These are phyloP conservation scores for Fusarium devonianum DNA, from an alignment of 2,329 filamentous ascomycete genomes.

Conservation along the genomic window DNA sequence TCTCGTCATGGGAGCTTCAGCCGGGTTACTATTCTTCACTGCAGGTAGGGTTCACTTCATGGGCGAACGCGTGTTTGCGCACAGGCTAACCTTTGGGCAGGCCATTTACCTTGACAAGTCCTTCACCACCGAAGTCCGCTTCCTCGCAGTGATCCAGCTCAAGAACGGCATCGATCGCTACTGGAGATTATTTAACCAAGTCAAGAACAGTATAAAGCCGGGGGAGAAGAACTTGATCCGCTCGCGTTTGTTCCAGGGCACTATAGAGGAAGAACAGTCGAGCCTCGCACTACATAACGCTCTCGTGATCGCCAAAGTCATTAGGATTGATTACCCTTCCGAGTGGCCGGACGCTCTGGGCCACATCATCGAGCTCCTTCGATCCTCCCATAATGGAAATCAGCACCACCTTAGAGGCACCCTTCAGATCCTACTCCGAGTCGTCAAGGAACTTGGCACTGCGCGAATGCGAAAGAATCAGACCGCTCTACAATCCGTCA, in stretches of 20 bases:
- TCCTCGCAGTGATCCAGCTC: constrained; percentile 90
- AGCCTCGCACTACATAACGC: constrained; percentile 87
- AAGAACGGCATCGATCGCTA: constrained; percentile 97
- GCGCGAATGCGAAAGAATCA: constrained; percentile 78
- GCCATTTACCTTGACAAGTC: constrained; percentile 82
- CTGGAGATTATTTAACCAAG: constrained; percentile 73
- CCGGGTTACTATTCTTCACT: constrained; percentile 71
- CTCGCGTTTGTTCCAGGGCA: constrained; percentile 75
- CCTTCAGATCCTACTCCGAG: constrained; percentile 79
- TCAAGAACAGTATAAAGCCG: constrained; percentile 71
- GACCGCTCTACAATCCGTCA: constrained; percentile 76
- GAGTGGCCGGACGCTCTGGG: constrained; percentile 77
- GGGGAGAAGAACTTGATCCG: constrained; percentile 82
- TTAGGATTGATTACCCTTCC: constrained; percentile 85
- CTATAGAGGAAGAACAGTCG: constrained; percentile 76
- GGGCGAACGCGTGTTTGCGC: neutral
- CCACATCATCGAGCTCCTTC: constrained; percentile 69
- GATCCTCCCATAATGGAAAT: constrained; percentile 59
- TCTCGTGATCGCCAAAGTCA: constrained; percentile 84
- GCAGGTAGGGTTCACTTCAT: constrained; percentile 59
- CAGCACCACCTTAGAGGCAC: constrained; percentile 73
- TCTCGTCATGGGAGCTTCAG: constrained; percentile 74
- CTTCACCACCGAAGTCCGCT: constrained; percentile 79
- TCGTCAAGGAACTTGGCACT: constrained; percentile 89
- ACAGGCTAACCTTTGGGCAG: constrained; percentile 51